Evolutionary conservation across 768 basidiomycete species (phyloP).

Genomic region (Kondoa malvinella): DNA sequence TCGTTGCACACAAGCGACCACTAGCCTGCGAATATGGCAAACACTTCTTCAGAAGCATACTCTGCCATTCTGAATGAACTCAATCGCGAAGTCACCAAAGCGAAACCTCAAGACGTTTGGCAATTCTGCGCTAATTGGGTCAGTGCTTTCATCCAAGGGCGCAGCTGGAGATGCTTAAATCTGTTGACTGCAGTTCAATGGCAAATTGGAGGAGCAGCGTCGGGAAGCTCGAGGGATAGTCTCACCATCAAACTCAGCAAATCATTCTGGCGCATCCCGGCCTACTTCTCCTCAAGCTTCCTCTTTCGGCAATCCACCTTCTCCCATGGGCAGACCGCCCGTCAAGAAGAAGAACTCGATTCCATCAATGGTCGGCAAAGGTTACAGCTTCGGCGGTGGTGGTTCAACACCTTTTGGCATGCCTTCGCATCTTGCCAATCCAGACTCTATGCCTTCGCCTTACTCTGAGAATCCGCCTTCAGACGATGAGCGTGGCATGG

Average conservation of each 20-base stretch:
- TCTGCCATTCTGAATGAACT: slow-evolving; percentile 66
- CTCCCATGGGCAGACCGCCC: not conserved
- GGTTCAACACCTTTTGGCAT: slow-evolving; percentile 6
- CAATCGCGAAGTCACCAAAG: slow-evolving; percentile 65
- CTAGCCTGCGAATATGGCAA: not conserved
- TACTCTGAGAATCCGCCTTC: slow-evolving; percentile 20
- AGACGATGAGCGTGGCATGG: not conserved
- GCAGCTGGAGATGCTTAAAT: not conserved
- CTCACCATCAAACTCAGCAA: slow-evolving; percentile 41
- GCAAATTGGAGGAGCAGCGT: slow-evolving; percentile 39
- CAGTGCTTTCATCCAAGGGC: slow-evolving; percentile 61
- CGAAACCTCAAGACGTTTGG: slow-evolving; percentile 72
- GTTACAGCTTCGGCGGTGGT: slow-evolving; percentile 24
- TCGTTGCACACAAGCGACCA: not conserved
- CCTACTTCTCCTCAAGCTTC: slow-evolving; percentile 2
- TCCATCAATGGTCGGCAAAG: slow-evolving; percentile 20
- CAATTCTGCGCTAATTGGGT: slow-evolving; percentile 79
- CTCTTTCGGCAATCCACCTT: slow-evolving; percentile 9
- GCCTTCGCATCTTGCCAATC: not conserved
- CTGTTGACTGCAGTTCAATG: slow-evolving; percentile 15
- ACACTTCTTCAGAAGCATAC: slow-evolving; percentile 33
- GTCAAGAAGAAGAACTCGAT: slow-evolving; percentile 17
- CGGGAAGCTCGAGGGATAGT: slow-evolving; percentile 33
- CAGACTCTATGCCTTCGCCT: slow-evolving; percentile 12
- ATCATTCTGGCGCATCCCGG: not conserved